Evolutionary conservation across 805 yeast genomes (phyloP).

Genomic region (Saturnispora besseyi): DNA sequence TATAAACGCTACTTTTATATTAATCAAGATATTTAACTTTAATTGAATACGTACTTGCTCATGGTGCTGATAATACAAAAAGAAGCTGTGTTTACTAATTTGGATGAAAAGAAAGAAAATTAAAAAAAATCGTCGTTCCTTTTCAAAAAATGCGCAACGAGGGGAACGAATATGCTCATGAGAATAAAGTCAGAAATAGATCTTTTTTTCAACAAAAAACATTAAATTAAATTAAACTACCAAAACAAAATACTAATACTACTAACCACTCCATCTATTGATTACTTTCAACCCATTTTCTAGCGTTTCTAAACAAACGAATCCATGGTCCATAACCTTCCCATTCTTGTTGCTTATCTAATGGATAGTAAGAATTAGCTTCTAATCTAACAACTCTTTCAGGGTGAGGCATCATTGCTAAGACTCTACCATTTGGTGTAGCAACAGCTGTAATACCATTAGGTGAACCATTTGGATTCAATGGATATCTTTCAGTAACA

Average conservation of each 20-base stretch:
- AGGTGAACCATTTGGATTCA: slow-evolving; percentile 94
- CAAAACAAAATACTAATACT: not conserved
- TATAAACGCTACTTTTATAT: not conserved
- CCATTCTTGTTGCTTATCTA: slow-evolving; percentile 51
- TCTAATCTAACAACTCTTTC: slow-evolving; percentile 87
- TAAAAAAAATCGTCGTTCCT: not conserved
- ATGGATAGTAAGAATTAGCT: slow-evolving; percentile 86
- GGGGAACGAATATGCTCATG: slow-evolving; percentile 6
- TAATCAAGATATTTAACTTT: not conserved
- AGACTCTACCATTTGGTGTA: slow-evolving; percentile 86
- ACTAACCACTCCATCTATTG: slow-evolving; percentile 1
- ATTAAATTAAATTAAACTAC: not conserved
- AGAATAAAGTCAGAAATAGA: not conserved
- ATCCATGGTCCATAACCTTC: slow-evolving; percentile 93
- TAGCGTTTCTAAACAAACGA: slow-evolving; percentile 81
- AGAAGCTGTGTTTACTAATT: not conserved
- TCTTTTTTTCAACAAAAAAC: not conserved
- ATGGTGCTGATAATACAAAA: not conserved
- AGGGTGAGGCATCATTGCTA: slow-evolving; percentile 99
- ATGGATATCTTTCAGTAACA: slow-evolving; percentile 76
- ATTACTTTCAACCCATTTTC: slow-evolving; percentile 69
- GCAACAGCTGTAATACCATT: slow-evolving; percentile 88
- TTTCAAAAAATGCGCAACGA: not conserved
- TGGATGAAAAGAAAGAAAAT: not conserved
- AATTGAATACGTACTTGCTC: slow-evolving; percentile 10